Percentiles rank a stretch among this genome's conserved stretches.
Conservation (phyloP, 306 rosid species). For the Pueraria montana region DNA sequence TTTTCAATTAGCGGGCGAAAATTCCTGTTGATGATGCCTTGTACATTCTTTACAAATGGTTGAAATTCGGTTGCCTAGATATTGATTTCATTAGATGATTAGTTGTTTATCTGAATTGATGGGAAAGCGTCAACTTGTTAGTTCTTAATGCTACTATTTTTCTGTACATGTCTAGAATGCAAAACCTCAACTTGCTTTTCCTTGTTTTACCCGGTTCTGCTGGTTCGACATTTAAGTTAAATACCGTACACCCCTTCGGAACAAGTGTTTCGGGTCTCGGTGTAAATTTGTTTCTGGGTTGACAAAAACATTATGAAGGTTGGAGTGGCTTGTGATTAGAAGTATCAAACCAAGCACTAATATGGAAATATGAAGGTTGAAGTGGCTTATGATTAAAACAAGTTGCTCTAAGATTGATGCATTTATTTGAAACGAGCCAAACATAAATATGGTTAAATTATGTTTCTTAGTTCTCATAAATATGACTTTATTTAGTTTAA, state of each 20-base stretch:
- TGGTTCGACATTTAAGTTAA: neutral
- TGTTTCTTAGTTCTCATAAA: neutral
- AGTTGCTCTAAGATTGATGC: neutral
- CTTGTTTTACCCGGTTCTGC: neutral
- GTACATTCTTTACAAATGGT: constrained; percentile 71
- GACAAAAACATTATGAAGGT: neutral
- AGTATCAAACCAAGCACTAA: neutral
- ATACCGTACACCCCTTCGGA: neutral
- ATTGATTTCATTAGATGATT: constrained; percentile 53
- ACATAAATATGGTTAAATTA: neutral
- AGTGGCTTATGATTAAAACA: neutral
- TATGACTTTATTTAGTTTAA: neutral
- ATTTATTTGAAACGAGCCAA: neutral
- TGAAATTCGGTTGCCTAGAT: constrained; percentile 62
- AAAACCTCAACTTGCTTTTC: constrained; percentile 17
- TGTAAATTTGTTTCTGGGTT: neutral
- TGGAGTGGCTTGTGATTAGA: neutral
- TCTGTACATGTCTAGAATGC: constrained; percentile 56
- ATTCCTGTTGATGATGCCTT: constrained; percentile 61
- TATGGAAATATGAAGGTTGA: neutral
- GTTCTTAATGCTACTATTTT: constrained; percentile 52
- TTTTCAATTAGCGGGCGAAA: constrained; percentile 49
- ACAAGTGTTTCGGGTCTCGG: neutral
- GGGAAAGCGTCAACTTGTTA: constrained; percentile 43
- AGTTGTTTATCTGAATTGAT: constrained; percentile 57